These are phyloP conservation scores for Talaromyces wortmannii DNA, from an alignment of 495 filamentous ascomycete species.

Conservation along the genomic window DNA sequence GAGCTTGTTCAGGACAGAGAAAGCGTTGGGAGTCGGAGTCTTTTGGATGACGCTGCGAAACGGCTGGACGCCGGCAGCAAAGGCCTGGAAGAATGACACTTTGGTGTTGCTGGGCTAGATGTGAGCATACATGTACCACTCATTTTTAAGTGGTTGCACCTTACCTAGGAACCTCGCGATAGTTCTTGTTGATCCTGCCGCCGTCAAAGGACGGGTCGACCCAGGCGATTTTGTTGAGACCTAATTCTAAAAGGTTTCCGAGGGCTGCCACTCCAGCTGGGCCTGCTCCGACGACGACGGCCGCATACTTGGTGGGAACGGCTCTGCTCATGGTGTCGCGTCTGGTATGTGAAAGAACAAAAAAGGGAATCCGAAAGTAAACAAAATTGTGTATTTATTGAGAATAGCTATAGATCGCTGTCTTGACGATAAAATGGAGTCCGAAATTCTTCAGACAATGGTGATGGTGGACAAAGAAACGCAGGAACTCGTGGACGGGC, in stretches of 20 bases:
- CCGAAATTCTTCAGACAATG: no score
- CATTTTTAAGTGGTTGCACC: background rate
- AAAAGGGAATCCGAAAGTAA: background rate
- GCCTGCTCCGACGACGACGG: conserved; percentile 51
- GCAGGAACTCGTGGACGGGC: background rate
- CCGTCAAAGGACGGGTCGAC: conserved; percentile 45
- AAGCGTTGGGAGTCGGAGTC: conserved; percentile 40
- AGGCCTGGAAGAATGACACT: conserved; percentile 45
- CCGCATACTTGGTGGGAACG: conserved; percentile 31
- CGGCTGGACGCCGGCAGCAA: conserved; percentile 38
- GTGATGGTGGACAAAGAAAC: background rate
- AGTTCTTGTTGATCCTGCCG: conserved; percentile 45
- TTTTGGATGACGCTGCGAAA: conserved; percentile 41
- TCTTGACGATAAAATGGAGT: background rate
- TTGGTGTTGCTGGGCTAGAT: conserved; percentile 33
- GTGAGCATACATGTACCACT: background rate
- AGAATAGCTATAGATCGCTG: background rate
- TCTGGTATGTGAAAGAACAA: background rate
- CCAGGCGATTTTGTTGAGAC: conserved; percentile 39
- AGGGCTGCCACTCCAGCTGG: conserved; percentile 50
- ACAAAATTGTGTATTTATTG: background rate
- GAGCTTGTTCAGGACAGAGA: conserved; percentile 42
- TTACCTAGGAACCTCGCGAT: conserved; percentile 51
- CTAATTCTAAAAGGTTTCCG: conserved; percentile 47
- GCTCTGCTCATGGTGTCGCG: conserved; percentile 1